Conservation (phyloP, 1,284 basidiomycete species). For the Microbotryum saponariae region DNA sequence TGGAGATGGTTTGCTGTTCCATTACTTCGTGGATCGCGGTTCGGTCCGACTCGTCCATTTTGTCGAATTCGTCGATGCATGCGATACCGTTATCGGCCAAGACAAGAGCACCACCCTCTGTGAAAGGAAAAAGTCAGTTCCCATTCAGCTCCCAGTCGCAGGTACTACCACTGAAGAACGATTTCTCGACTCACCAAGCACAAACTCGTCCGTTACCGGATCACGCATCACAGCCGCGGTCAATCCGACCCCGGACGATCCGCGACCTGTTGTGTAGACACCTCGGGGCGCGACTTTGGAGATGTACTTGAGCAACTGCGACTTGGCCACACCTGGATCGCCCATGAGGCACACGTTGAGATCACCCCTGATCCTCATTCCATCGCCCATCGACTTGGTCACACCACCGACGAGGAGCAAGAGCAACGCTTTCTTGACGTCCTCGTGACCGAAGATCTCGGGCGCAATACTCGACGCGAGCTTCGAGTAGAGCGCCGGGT, state of each 20-base stretch:
- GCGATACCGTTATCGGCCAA: slow-evolving; percentile 98
- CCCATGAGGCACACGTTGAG: slow-evolving; percentile 98
- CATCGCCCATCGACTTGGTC: slow-evolving; percentile 87
- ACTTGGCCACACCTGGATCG: slow-evolving; percentile 99
- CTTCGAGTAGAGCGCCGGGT: slow-evolving; percentile 71
- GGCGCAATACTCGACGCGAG: slow-evolving; percentile 77
- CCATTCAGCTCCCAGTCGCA: not conserved
- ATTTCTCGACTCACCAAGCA: slow-evolving; percentile 61
- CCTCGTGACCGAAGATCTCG: slow-evolving; percentile 96
- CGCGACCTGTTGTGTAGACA: slow-evolving; percentile 96
- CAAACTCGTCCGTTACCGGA: slow-evolving; percentile 99
- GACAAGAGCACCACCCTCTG: slow-evolving; percentile 97
- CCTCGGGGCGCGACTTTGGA: slow-evolving; percentile 96
- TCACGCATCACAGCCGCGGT: slow-evolving; percentile 99
- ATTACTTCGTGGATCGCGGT: slow-evolving; percentile 99
- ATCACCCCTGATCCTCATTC: slow-evolving; percentile 98
- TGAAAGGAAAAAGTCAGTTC: not conserved
- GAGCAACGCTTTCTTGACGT: slow-evolving; percentile 96
- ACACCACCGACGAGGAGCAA: slow-evolving; percentile 91
- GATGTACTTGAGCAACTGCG: slow-evolving; percentile 95
- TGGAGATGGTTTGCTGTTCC: slow-evolving; percentile 99
- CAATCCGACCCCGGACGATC: slow-evolving; percentile 94
- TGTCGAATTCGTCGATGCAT: slow-evolving; percentile 99
- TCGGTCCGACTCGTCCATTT: slow-evolving; percentile 97
- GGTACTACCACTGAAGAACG: not conserved